Evolutionary conservation across 345 rosid genomes (phyloP), one percentile per base, ranked within the genome.

Genomic region (Hypericum androsaemum): DNA sequence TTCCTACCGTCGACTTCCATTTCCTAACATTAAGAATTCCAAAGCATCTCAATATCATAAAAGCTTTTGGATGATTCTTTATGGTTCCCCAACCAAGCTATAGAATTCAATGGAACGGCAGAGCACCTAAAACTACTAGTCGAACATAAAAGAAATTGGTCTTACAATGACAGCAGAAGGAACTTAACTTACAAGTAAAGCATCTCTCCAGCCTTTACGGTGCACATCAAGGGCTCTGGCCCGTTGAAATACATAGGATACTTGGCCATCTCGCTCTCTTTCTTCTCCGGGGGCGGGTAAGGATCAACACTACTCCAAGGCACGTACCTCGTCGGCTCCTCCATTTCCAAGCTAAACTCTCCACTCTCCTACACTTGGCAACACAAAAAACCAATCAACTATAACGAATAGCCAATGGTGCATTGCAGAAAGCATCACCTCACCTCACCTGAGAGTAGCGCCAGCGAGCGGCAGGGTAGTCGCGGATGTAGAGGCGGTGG

Each of bases 221-320:
- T 86, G 50, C 78, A 75, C 56, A 71, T 67, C 55, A 83, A 80
- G 0, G 94, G 90, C 73, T 82, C 67, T 0, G 97, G 94, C 37
- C 94, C 95, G 49, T 79, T 62, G 55, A 84, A 89, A 68, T 74
- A 89, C 64, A 79, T 53, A 0, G 95, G 94, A 61, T 74, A 89
- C 32, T 80, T 77, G 28, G 64, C 59, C 58, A 62, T 78, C 63
- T 74, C 90, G 10, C 48, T 60, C 47, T 70, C 73, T 59, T 65
- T 56, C 3, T 51, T 66, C 65, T 71, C 80, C 3, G 57, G 65
- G 32, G 80, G 60, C 41, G 95, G 88, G 52, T 70, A 77, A 37
- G 94, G 97, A 70, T 89, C 64, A 43, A 84, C 87, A 67, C 95
- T 80, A 61, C 78, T 70, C 97, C 97, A 89, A 0, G 94, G 97